phyloP scores from a whole-genome alignment of 2,329 filamentous ascomycete genomes.

The Neofusicoccum ribis region DNA sequence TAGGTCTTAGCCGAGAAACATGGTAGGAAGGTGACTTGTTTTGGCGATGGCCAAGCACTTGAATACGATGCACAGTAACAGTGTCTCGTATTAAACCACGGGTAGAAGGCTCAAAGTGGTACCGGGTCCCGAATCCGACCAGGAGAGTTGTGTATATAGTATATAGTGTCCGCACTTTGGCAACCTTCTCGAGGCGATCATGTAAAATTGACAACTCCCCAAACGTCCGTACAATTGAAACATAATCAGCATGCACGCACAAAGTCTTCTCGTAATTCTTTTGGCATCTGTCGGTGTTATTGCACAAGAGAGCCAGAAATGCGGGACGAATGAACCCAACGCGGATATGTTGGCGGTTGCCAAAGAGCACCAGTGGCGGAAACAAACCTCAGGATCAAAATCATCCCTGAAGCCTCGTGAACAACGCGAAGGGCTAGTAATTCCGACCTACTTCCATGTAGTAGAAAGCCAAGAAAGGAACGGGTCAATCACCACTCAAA shows the following conservation, averaged over 20 bases:
- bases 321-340: not conserved
- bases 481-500: slow-evolving; percentile 40
- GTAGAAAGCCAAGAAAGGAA: slow-evolving; percentile 39
- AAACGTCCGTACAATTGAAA: too few species aligned
- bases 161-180: too few species aligned
- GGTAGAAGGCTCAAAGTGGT: not conserved
- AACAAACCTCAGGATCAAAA: too few species aligned
- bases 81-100: not conserved
- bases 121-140: not conserved
- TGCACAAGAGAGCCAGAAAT: not conserved
- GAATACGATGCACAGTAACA: not conserved
- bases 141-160: not conserved
- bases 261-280: not conserved
- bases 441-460: slow-evolving; percentile 49
- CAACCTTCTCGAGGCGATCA: too few species aligned
- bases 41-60: not conserved
- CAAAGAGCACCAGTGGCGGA: not conserved
- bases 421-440: not conserved
- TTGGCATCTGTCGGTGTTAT: not conserved
- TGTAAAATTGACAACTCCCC: too few species aligned
- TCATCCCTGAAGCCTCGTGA: not conserved
- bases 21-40: not conserved
- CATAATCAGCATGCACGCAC: too few species aligned
- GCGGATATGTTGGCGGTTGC: not conserved
- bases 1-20: too few species aligned